These are phyloP conservation scores for Colletotrichum ledebouriae DNA, from an alignment of 2,329 filamentous ascomycete genomes.

Conservation along the genomic window DNA sequence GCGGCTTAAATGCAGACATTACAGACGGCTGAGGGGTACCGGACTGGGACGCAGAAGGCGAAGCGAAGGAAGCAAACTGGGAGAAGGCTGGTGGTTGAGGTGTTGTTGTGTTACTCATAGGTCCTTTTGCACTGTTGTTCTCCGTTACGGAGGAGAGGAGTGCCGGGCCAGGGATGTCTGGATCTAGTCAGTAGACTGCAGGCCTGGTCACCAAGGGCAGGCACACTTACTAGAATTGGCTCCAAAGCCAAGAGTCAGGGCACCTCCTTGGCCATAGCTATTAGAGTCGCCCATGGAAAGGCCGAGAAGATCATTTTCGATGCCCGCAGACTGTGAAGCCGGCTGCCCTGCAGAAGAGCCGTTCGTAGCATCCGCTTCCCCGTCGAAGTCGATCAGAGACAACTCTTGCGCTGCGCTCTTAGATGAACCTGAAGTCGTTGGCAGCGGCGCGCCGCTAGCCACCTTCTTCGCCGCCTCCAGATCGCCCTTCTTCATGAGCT, in stretches of 20 bases:
- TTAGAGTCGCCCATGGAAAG: constrained; percentile 80
- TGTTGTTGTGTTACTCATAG: constrained; percentile 47
- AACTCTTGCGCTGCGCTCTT: constrained; percentile 79
- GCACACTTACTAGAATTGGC: constrained; percentile 72
- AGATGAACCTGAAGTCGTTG: constrained; percentile 51
- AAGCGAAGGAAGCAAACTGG: constrained; percentile 68
- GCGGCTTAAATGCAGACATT: constrained; percentile 61
- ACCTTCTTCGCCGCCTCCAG: constrained; percentile 86
- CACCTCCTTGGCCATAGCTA: constrained; percentile 80
- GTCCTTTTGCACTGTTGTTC: constrained; percentile 67
- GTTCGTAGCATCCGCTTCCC: constrained; percentile 67
- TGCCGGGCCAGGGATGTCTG: constrained; percentile 75
- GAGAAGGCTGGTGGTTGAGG: constrained; percentile 64
- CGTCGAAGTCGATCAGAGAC: constrained; percentile 93
- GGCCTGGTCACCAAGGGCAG: neutral
- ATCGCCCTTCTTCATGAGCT: constrained; percentile 95
- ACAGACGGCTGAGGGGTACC: constrained; percentile 65
- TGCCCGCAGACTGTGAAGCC: constrained; percentile 69
- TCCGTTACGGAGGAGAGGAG: constrained; percentile 75
- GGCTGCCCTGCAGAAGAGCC: constrained; percentile 50
- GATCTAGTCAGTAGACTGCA: constrained; percentile 46
- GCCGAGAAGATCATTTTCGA: constrained; percentile 93
- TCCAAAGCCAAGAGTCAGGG: constrained; percentile 85
- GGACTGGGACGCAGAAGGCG: constrained; percentile 65
- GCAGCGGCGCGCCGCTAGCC: constrained; percentile 77